Base-by-base conservation (phyloP, 345 rosid genomes). In the Tarenaya hassleriana region DNA sequence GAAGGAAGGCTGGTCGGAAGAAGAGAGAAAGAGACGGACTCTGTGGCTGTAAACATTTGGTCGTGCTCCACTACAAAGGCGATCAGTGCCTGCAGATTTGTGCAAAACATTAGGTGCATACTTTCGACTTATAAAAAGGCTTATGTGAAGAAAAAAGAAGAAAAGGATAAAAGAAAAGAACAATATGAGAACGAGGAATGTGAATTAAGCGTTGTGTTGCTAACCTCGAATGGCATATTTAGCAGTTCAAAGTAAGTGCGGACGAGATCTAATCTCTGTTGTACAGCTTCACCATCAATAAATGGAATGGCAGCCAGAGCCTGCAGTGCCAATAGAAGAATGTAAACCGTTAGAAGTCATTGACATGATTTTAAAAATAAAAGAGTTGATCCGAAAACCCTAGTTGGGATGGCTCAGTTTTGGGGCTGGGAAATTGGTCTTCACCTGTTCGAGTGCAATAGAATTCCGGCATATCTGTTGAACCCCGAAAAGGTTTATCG, bases 391-490 rank as follows among this genome's bases (percentile, higher is more conserved):
- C 29, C 9, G 37, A n/a, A 57, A 15, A 47, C 35, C n/a, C n/a
- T n/a, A n/a, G n/a, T n/a, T n/a, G n/a, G n/a, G n/a, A n/a, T n/a
- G n/a, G n/a, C n/a, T n/a, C n/a, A n/a, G n/a, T n/a, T n/a, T n/a
- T n/a, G n/a, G n/a, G n/a, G n/a, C n/a, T n/a, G 17, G 20, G 10
- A 42, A 35, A 35, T 15, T 44, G 27, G 41, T n/a, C 24, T 54
- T 61, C 62, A 92, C 98, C 94, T 88, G 98, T 62, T 94, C 97
- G 73, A 92, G 50, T 21, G 99, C 97, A 58, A 92, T 88, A 44
- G 97, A 76, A 73, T 92, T 92, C 42, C 96, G 83, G 61, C 99
- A 88, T 56, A 92, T 86, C 73, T 85, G 99, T 60, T 92, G 99
- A 70, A 88, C 99, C 66, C 99, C 97, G n/a, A 92, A 92, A 56